A percentile compares a stretch with the other conserved stretches of the same genome.
These are phyloP conservation scores for Talaromyces sp. DNA, from an alignment of 2,329 filamentous ascomycete genomes.

Conservation along the genomic window DNA sequence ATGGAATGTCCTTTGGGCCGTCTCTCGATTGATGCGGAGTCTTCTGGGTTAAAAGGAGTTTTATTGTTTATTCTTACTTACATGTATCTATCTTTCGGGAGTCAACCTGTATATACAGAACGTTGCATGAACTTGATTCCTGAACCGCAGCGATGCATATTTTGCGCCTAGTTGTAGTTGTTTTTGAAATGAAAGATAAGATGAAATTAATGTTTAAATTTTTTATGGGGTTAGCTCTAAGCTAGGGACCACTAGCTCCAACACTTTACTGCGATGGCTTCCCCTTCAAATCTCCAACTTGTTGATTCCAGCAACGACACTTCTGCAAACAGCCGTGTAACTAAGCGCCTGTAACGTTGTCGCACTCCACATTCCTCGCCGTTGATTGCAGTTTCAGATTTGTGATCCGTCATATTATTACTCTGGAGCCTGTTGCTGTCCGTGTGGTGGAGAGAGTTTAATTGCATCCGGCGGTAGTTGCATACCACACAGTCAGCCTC, in stretches of 20 bases:
- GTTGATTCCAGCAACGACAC: not conserved
- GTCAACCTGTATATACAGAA: not conserved
- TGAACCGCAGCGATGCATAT: not conserved
- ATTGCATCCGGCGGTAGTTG: not conserved
- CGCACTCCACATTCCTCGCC: not conserved
- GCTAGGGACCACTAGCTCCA: slow-evolving; percentile 1
- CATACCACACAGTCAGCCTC: slow-evolving; percentile 3
- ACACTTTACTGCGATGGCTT: not conserved
- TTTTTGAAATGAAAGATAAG: not conserved
- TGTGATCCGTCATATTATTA: not conserved
- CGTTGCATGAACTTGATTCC: not conserved
- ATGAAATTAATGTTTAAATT: not conserved
- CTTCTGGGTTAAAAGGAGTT: not conserved
- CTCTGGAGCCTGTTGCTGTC: not conserved
- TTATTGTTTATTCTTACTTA: not conserved
- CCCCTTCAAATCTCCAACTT: not conserved
- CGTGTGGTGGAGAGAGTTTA: not conserved
- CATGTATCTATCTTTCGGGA: not conserved
- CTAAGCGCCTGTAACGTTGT: not conserved
- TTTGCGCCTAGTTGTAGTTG: not conserved
- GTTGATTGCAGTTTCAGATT: not conserved
- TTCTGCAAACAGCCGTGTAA: slow-evolving; percentile 10
- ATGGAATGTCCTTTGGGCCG: not conserved
- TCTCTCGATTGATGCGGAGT: not conserved
- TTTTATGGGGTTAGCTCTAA: not conserved